phyloP scores from a whole-genome alignment of 768 basidiomycete species.

The Filobasidium wieringae region DNA sequence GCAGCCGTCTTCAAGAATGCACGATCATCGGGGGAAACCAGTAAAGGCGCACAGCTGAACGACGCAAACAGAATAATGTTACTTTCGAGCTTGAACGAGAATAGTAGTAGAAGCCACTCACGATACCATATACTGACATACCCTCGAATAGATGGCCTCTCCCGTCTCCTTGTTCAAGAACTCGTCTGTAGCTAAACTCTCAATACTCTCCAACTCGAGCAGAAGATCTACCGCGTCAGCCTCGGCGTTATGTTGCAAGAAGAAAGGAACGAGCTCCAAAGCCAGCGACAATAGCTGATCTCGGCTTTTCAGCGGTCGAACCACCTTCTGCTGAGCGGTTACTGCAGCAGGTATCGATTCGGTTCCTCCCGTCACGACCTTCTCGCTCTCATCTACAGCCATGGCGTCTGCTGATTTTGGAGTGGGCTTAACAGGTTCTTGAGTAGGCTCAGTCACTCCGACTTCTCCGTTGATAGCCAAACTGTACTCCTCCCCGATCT shows the following conservation, averaged over 20 bases:
- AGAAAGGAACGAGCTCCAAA: constrained; percentile 73
- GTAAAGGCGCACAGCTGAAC: constrained; percentile 67
- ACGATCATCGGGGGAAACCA: constrained; percentile 85
- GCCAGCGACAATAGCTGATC: constrained; percentile 68
- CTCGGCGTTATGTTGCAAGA: constrained; percentile 88
- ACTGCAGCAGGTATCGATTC: background rate
- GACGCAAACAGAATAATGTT: background rate
- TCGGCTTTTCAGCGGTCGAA: constrained; percentile 18
- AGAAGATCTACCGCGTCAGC: constrained; percentile 94
- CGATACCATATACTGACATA: constrained; percentile 94
- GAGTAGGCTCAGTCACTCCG: constrained; percentile 1
- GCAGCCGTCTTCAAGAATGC: constrained; percentile 81
- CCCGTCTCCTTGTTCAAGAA: constrained; percentile 52
- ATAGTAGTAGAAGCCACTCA: constrained; percentile 38
- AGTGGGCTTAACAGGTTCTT: constrained; percentile 1
- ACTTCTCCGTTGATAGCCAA: constrained; percentile 12
- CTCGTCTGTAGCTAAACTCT: constrained; percentile 49
- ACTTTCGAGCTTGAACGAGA: background rate
- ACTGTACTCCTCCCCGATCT: constrained; percentile 85
- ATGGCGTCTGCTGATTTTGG: background rate
- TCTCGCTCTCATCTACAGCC: background rate
- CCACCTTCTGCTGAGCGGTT: constrained; percentile 2
- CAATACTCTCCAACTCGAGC: constrained; percentile 82
- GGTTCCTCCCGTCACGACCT: background rate
- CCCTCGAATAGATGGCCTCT: constrained; percentile 71